Evolutionary conservation across 345 rosid genomes (phyloP), one percentile per base, ranked within the genome.

Genomic region (Isatis tinctoria): DNA sequence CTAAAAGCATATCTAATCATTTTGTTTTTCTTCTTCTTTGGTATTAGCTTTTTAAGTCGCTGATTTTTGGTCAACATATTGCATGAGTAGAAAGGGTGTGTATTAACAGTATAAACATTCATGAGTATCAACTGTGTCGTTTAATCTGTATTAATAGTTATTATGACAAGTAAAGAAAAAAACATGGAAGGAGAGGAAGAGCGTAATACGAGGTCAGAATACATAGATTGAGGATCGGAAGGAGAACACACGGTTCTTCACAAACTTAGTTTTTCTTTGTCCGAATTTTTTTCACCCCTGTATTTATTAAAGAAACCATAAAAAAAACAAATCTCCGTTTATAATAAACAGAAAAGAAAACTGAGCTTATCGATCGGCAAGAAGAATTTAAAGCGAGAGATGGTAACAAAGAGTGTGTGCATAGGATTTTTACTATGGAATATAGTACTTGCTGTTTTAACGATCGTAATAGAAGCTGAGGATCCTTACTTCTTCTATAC

Each of bases 401-500:
- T 41, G 68, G 40, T 10, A 32, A 36, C 33, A 14, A 28, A 20
- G 60, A 64, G 52, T 17, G 44, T 47, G 86, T 66, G 5, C 9
- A 52, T 72, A 67, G 67, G 65, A 37, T 24, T 70, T 49, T 58
- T 76, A 3, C 45, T 32, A 32, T 1, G 6, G 35, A 5, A 32
- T 32, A 32, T 32, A 32, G 7, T 32, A 5, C 8, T 27, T 8
- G 69, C 65, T 3, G 78, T 41, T 6, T 63, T 76, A 11, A 24
- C 63, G 54, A 5, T 37, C 8, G 65, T 54, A 30, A 89, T 72
- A 16, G 57, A 52, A 18, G 84, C 84, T 49, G 96, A 78, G 73
- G 93, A 88, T 47, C 96, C 93, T 1, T 82, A 83, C 54, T 26
- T 90, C 12, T 85, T 53, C 67, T 86, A 76, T 80, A 78, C 82